Base-by-base conservation (phyloP, 2,329 filamentous ascomycete species). In the Fusarium sp. region DNA sequence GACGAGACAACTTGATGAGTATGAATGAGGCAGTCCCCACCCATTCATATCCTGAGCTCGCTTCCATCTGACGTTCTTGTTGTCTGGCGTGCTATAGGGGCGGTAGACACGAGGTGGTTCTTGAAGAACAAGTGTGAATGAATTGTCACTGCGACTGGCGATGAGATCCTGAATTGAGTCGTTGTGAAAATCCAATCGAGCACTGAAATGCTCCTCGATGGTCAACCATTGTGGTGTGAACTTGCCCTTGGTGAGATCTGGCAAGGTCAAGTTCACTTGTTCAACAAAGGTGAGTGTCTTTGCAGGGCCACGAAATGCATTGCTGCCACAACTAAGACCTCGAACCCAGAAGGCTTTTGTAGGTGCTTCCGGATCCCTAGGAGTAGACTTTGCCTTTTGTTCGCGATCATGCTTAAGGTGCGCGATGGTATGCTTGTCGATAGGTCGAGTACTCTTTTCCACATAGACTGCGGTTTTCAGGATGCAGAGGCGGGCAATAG, bases 101-200 rank as follows among this genome's bases (percentile, higher is more conserved):
- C 68, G 20, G 78, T 88, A 90, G 61, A 90, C 86, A 2, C 83
- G 83, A 0, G 89, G 89, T 2, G 88, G 84, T 33, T 87, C 85
- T 22, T 77, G 82, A 10, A 92, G 84, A 0, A 89, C 87, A 4
- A 92, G 74, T 0, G 86, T 87, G 17, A 90, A 76, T 0, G 83
- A 81, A 69, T 81, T 64, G 70, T 82, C 59, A 22, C 76, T 37
- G 35, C 79, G 79, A 80, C 73, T 84, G 74, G 80, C 78, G 3
- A 89, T 80, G 10, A 87, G 76, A 59, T 88, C 85, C 32, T 86
- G 71, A 35, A 90, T 85, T 2, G 82, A 87, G 22, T 84, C 82
- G 40, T 88, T 86, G 0, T 86, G 82, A 15, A 91, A 86, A 58
- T 89, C 85, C 37, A 90, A 80, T 5, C 83, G 69, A 0, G 71